Evolutionary conservation across 2,329 filamentous ascomycete genomes (phyloP).

Genomic region (Colletotrichum sojae): DNA sequence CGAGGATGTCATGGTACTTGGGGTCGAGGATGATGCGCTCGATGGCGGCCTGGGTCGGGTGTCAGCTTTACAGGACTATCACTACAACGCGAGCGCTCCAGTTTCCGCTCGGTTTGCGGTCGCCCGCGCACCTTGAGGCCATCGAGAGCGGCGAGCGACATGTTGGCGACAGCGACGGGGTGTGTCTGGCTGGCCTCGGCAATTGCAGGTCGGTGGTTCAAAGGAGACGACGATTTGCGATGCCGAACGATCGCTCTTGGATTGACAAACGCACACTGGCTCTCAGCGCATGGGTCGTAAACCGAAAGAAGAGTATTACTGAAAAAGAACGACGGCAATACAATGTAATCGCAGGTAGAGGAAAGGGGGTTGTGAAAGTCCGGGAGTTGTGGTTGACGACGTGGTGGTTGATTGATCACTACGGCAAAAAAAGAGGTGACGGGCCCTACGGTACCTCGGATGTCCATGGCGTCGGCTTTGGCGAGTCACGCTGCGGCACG

Average conservation of each 20-base stretch:
- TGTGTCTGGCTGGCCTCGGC: constrained; percentile 37
- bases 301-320: not conserved
- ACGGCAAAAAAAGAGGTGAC: constrained; percentile 13
- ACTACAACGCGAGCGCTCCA: not conserved
- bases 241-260: constrained; percentile 20
- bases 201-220: constrained; percentile 18
- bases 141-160: constrained; percentile 39
- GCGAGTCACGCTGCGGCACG: constrained; percentile 34
- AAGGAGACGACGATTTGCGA: constrained; percentile 8
- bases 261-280: constrained; percentile 3
- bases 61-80: constrained; percentile 7
- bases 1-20: constrained; percentile 85
- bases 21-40: constrained; percentile 87
- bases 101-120: not conserved
- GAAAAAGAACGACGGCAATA: constrained; percentile 11
- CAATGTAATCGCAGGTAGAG: not conserved
- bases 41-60: constrained; percentile 70
- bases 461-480: constrained; percentile 36
- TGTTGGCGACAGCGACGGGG: constrained; percentile 13
- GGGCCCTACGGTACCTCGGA: constrained; percentile 31
- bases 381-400: constrained; percentile 13
- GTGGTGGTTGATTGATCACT: constrained; percentile 20
- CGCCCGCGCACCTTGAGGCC: constrained; percentile 35
- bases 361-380: constrained; percentile 8
- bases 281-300: constrained; percentile 26